Evolutionary conservation across 805 yeast genomes (phyloP), one percentile per base, ranked within the genome.

Genomic region (Schwanniomyces polymorphus): DNA sequence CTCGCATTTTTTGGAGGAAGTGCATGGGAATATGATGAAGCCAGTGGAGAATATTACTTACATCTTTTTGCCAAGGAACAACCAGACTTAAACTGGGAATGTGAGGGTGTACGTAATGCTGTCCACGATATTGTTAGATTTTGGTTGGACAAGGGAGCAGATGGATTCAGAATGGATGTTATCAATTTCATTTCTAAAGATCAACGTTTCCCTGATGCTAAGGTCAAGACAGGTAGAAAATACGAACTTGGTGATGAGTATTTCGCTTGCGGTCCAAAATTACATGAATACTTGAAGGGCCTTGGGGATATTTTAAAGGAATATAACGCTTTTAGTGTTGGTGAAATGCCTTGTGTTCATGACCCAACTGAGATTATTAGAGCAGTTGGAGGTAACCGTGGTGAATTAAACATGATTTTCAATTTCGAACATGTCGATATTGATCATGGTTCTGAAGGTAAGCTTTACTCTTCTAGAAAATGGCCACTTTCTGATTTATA

Each of bases 11-110:
- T 81, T 58, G 71, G 77, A 8, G 83, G 82, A 5, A 66, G 78
- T 38, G 82, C 84, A 10, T 81, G 85, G 85, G 65, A 65, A 35
- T 80, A 71, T 59, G 85, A 81, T 21, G 23, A 21, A 21, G 23
- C 23, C 23, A 21, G 23, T 21, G 23, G 23, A 21, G 60, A 56
- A 49, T 56, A 56, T 54, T 56, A 56, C 53, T 51, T 56, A 52
- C 59, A 55, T 31, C 53, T 56, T 41, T 56, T 56, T 44, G 60
- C 60, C 31, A 49, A 43, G 45, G 31, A 54, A 23, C 60, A 56
- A 50, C 60, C 60, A 5, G 60, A 56, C 37, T 52, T 56, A 39
- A 56, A 56, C 56, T 56, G 60, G 60, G 60, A 56, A 35, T 55
- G 51, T 48, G 53, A 48, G 44, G 57, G 56, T 43, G 53, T 56